Evolutionary conservation across 768 basidiomycete genomes (phyloP), one percentile per base, ranked within the genome.

Genomic region (Agrocybe praecox): DNA sequence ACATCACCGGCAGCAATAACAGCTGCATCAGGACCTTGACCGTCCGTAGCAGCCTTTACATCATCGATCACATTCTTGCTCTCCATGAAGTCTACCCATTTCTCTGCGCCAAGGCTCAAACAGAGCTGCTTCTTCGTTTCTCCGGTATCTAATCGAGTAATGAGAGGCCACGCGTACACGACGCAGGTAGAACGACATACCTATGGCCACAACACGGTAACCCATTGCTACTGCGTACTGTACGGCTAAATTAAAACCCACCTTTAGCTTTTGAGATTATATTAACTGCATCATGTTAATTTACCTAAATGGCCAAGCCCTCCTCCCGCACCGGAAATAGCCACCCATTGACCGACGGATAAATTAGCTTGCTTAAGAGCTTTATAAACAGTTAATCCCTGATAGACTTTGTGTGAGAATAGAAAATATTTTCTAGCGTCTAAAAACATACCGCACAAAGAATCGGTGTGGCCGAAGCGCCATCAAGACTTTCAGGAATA

Each of bases 341-440:
- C 82, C 36, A 90, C 74, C 83, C 84, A 90, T 46, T 94, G 77
- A 6, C 92, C 92, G 22, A 85, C 77, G 22, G 69, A 75, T 2
- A 82, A 69, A 24, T 77, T 75, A 6, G 83, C 74, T 60, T 86
- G 75, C 70, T 92, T 92, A 59, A 95, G 71, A 0, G 88, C 94
- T 63, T 88, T 88, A 71, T 90, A 94, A 9, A 90, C 86, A 1
- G 93, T 94, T 26, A 95, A 70, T 5, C 89, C 90, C 87, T 88
- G 40, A 8, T 2, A n/a, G 46, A n/a, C 15, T 24, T 2, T 7
- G 52, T 6, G 26, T 24, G 10, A 23, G 18, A n/a, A 46, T 40
- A 45, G n/a, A n/a, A n/a, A n/a, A n/a, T n/a, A n/a, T n/a, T 49
- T 10, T 33, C 23, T 26, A n/a, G 29, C 22, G 17, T 36, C 17